phyloP scores from a whole-genome alignment of 805 yeast genomes.

The Blastobotrys parvus region DNA sequence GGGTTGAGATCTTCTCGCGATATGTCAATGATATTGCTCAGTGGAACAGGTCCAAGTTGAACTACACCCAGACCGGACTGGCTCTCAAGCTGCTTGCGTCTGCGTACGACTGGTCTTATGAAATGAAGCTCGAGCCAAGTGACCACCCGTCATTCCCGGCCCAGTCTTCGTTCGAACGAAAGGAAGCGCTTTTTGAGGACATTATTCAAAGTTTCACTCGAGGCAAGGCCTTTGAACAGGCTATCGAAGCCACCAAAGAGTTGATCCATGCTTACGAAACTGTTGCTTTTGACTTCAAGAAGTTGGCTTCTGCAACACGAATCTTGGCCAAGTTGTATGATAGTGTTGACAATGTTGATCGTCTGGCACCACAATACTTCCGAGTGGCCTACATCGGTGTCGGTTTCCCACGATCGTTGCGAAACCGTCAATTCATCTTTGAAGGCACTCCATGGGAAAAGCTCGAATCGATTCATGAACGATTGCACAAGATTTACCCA shows the following conservation, averaged over 20 bases:
- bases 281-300: conserved; percentile 65
- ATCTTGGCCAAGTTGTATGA: conserved; percentile 61
- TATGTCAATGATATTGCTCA: conserved; percentile 69
- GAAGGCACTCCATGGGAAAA: conserved; percentile 87
- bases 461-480: conserved; percentile 70
- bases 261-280: conserved; percentile 66
- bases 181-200: conserved; percentile 59
- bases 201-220: conserved; percentile 61
- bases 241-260: conserved; percentile 70
- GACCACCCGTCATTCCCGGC: conserved; percentile 66
- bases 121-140: conserved; percentile 45
- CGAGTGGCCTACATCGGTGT: conserved; percentile 72
- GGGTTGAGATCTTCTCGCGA: conserved; percentile 73
- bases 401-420: conserved; percentile 71
- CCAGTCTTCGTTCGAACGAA: conserved; percentile 73
- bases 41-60: conserved; percentile 48
- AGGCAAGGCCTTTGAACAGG: conserved; percentile 72
- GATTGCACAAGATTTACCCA: conserved; percentile 66
- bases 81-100: conserved; percentile 70
- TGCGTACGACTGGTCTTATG: conserved; percentile 58
- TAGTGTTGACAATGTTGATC: conserved; percentile 58
- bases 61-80: conserved; percentile 75
- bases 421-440: conserved; percentile 71
- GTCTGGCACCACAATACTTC: conserved; percentile 70
- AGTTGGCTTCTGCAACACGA: conserved; percentile 62